Percentiles rank a stretch among this genome's conserved stretches.
These are phyloP conservation scores for Xylaria nigripes DNA, from an alignment of 495 filamentous ascomycete genomes.

Conservation along the genomic window DNA sequence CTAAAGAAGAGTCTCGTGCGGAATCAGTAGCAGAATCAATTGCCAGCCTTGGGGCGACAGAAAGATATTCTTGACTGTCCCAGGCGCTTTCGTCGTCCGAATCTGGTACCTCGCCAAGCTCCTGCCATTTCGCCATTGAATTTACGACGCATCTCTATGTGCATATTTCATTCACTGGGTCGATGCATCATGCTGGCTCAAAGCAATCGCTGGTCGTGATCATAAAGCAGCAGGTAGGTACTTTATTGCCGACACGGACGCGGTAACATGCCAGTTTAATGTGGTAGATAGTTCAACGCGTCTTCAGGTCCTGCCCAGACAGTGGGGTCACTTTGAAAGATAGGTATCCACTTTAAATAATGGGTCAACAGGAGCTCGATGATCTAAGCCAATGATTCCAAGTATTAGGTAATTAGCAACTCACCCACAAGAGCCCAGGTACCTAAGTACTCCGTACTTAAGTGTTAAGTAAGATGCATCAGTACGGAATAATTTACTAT, in stretches of 20 bases:
- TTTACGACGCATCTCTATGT: constrained; percentile 19
- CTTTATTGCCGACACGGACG: background rate
- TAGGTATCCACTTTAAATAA: background rate
- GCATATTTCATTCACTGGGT: background rate
- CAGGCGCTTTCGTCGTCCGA: constrained; percentile 46
- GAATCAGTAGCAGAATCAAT: background rate
- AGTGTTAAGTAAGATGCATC: too few relatives aligned
- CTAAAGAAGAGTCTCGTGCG: background rate
- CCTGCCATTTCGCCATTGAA: constrained; percentile 49
- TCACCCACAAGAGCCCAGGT: too few relatives aligned
- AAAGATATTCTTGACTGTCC: constrained; percentile 33
- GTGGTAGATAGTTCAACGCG: background rate
- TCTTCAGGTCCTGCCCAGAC: background rate
- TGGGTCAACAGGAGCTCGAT: too few relatives aligned
- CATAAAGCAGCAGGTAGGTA: too few relatives aligned
- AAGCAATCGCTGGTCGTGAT: background rate
- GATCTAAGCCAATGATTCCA: too few relatives aligned
- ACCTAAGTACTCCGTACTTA: too few relatives aligned
- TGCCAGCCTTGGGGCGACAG: constrained; percentile 4
- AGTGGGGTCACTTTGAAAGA: background rate
- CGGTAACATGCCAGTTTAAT: too few relatives aligned
- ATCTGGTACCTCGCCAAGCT: constrained; percentile 50
- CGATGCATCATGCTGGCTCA: background rate
- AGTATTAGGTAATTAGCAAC: too few relatives aligned
- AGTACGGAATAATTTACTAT: too few relatives aligned